Base-by-base conservation (phyloP, 176 grass and related monocot genomes). In the Phoenix dactylifera region DNA sequence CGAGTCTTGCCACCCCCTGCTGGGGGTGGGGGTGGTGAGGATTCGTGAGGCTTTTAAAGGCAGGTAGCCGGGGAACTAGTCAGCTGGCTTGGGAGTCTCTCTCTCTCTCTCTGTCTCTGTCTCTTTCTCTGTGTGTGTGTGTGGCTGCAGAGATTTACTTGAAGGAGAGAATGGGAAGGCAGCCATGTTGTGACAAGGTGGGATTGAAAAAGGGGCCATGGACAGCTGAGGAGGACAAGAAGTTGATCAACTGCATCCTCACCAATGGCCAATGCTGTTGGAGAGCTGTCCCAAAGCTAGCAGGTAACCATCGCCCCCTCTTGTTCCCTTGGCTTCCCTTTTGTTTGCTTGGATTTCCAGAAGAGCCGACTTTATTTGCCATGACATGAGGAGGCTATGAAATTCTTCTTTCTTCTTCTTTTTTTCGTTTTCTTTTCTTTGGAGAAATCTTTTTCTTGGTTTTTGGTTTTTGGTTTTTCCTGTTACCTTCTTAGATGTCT, bases 281-380 rank as follows among this genome's bases (percentile, higher is more conserved):
- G 68, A 50, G 68, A 60, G 57, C 57, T 60, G 56, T 71, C 9
- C 68, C 68, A n/a, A 71, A 71, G 68, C 57, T 71, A 25, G 68
- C 68, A 60, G 68, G 68, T 71, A 12, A 2, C 32, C 6, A 35
- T 35, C 7, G 7, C 32, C 6, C 7, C 32, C 6, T 7, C 32
- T 35, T 7, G 7, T 35, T 35, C 32, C 35, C 9, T 44, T 44
- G 35, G 7, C 35, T 44, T 44, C 35, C 35, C 35, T 44, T 44
- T 44, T 3, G 35, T 14, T 44, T 44, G 35, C 1, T 44, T 44
- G 10, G 35, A 44, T 44, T 44, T 44, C 35, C 32, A 7, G 7
- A 35, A 35, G 1, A 35, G 7, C 35, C 12, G 35, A 44, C 35
- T 44, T 14, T 44, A 12, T 44, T 44, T 2, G 35, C 35, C 12